Percentiles rank a stretch among this genome's conserved stretches.
phyloP scores from a whole-genome alignment of 306 rosid species.

The Castanospermum australe region DNA sequence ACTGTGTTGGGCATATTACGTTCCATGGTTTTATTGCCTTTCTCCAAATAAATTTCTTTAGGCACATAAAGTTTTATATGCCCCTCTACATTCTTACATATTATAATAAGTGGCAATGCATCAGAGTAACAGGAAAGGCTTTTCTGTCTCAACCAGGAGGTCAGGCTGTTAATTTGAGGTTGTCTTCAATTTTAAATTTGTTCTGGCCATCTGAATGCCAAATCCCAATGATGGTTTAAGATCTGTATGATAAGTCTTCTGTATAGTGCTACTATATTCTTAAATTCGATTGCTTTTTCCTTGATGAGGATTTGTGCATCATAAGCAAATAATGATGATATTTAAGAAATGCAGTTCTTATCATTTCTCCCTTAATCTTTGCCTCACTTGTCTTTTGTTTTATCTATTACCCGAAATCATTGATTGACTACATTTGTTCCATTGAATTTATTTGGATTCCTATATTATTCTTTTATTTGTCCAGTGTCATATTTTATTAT shows the following conservation, averaged over 20 bases:
- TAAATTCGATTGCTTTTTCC: constrained; percentile 1
- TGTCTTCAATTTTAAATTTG: background rate
- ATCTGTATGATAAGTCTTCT: constrained; percentile 6
- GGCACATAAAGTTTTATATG: background rate
- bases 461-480: background rate
- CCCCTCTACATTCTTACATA: background rate
- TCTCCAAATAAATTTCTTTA: background rate
- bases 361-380: background rate
- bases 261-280: too few species aligned
- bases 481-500: background rate
- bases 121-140: background rate
- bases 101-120: background rate
- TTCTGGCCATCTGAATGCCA: background rate
- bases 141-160: background rate
- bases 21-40: constrained; percentile 10
- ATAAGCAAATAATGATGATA: background rate
- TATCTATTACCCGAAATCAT: background rate
- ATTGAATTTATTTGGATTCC: constrained; percentile 22
- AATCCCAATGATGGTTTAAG: background rate
- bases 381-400: background rate
- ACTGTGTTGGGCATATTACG: background rate
- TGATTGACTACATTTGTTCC: background rate
- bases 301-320: background rate
- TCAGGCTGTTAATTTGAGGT: background rate
- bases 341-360: background rate